Conservation (phyloP, 352 stramenopile species). For the Globisporangium mamillatum region DNA sequence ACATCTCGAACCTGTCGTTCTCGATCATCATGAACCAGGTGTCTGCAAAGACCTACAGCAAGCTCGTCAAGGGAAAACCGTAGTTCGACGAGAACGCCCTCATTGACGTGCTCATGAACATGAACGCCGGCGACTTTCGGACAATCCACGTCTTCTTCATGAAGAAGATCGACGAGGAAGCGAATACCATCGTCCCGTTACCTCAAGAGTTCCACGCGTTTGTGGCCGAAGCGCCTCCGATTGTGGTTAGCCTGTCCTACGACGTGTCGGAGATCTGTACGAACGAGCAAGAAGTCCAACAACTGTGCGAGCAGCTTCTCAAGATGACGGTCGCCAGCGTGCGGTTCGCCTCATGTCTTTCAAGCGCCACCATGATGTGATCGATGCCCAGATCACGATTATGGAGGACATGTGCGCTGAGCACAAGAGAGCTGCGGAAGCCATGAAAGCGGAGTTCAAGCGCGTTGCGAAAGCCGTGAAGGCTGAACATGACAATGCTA, state of each 20-base stretch:
- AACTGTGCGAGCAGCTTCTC: no score
- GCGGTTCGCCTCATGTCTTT: no score
- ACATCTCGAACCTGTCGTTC: background rate
- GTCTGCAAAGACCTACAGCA: background rate
- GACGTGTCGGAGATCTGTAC: no score
- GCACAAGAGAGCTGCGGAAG: background rate
- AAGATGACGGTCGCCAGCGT: no score
- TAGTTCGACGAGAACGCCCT: background rate
- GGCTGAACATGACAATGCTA: no score
- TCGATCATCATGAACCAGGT: background rate
- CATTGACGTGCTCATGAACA: background rate
- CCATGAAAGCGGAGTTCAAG: background rate
- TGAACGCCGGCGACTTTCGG: background rate
- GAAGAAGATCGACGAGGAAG: background rate
- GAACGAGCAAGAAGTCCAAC: no score
- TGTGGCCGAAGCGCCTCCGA: background rate
- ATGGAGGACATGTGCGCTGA: background rate
- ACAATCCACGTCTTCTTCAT: background rate
- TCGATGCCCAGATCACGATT: background rate
- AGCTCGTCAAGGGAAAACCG: background rate
- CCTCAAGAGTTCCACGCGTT: background rate
- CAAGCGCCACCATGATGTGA: background rate
- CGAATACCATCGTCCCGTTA: background rate
- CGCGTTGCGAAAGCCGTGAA: no score
- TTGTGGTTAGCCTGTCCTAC: no score